A percentile compares a stretch with the other conserved stretches of the same genome.
Conservation (phyloP, 2,329 filamentous ascomycete genomes). For the Daldinia eschscholtzii region DNA sequence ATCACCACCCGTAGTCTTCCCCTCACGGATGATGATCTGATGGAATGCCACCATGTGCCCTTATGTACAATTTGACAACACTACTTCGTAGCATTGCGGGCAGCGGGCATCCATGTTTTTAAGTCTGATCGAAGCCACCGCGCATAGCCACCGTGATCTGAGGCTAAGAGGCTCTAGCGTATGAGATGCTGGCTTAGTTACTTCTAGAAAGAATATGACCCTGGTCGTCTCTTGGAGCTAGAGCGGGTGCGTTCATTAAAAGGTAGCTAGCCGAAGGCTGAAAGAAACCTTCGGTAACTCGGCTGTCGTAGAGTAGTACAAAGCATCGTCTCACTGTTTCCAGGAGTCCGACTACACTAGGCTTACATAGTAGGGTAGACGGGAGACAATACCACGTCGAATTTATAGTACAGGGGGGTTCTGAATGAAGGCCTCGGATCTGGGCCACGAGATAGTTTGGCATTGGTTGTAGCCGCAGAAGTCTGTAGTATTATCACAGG, state of each 20-base stretch:
- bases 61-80: conserved; percentile 3
- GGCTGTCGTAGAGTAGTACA: conserved; percentile 1
- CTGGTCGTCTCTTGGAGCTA: neutral
- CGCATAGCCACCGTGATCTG: conserved; percentile 11
- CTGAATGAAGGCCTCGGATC: conserved; percentile 9
- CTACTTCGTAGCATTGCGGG: neutral
- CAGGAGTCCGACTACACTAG: conserved; percentile 2
- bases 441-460: conserved; percentile 8
- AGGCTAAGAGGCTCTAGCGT: conserved; percentile 7
- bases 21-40: conserved; percentile 14
- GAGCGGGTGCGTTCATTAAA: conserved; percentile 2
- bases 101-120: neutral
- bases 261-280: conserved; percentile 6
- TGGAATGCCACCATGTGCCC: conserved; percentile 4
- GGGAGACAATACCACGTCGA: conserved; percentile 13
- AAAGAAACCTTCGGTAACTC: conserved; percentile 4
- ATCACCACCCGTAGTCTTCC: conserved; percentile 12
- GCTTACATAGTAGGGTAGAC: neutral
- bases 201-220: conserved; percentile 5
- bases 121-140: conserved; percentile 5
- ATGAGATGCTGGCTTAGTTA: neutral
- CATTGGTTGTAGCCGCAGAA: conserved; percentile 7
- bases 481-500: conserved; percentile 27
- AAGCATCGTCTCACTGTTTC: conserved; percentile 3
- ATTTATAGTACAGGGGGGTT: conserved; percentile 20